Conservation (phyloP, 768 basidiomycete species). For the Kwoniella pini region DNA sequence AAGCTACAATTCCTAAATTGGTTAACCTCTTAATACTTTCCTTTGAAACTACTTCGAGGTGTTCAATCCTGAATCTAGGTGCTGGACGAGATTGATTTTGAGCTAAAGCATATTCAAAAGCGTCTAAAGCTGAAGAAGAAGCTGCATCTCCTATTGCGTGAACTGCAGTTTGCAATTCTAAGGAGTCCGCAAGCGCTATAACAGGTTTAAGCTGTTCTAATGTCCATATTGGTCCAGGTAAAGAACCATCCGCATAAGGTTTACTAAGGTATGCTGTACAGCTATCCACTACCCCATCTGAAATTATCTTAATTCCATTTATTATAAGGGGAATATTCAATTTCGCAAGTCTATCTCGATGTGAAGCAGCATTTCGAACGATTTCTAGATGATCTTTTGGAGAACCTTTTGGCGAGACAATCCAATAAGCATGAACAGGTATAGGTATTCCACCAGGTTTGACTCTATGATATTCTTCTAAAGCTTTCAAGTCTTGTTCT, state of each 20-base stretch:
- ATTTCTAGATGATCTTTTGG: conserved; percentile 8
- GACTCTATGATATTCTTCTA: conserved; percentile 18
- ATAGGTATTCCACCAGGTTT: conserved; percentile 21
- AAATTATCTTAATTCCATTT: conserved; percentile 35
- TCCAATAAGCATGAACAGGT: conserved; percentile 17
- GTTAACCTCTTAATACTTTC: conserved; percentile 23
- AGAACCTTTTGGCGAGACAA: conserved; percentile 17
- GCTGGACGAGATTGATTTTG: conserved; percentile 10
- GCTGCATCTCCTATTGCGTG: conserved; percentile 39
- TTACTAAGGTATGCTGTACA: conserved; percentile 30
- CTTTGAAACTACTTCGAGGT: conserved; percentile 27
- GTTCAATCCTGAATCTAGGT: conserved; percentile 27
- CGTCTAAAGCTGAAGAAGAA: conserved; percentile 24
- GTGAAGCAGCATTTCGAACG: conserved; percentile 19
- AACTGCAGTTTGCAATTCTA: conserved; percentile 27
- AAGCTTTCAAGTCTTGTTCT: conserved; percentile 18
- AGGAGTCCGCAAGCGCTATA: conserved; percentile 19
- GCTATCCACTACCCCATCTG: conserved; percentile 32
- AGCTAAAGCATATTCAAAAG: conserved; percentile 20
- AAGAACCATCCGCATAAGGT: conserved; percentile 23
- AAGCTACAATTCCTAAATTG: conserved; percentile 24
- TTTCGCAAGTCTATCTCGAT: conserved; percentile 5
- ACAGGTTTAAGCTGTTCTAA: conserved; percentile 16
- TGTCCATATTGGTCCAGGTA: conserved; percentile 30
- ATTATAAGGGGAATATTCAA: conserved; percentile 16